Evolutionary conservation across 805 yeast species (phyloP), one percentile per base, ranked within the genome.

Genomic region (Lipomyces starkeyi): DNA sequence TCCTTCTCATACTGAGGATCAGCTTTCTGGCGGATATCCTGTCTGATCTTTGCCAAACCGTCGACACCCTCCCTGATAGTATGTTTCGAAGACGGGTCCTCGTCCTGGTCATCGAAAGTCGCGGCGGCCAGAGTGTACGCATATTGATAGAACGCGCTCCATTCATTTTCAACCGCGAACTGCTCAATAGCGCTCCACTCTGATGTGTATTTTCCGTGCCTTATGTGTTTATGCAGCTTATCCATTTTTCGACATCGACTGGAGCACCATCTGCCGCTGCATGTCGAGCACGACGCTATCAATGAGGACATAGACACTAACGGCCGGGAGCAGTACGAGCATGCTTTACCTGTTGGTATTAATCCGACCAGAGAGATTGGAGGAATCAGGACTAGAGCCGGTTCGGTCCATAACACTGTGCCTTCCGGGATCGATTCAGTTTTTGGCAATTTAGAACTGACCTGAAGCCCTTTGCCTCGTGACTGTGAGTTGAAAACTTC

Each of bases 221-320:
- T 87, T 64, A 88, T 80, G 2, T 82, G 76, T 0, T 79, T 78
- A 76, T 91, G 97, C 8, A 84, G 76, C 17, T 77, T 74, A 73
- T 88, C 88, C 25, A 71, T 70, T 66, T 82, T 83, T 73, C 87
- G 87, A 80, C 97, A 91, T 9, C 76, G 77, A 59, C 78, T 80
- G 6, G 87, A 83, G 77, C 97, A 91, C 94, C 95, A 91, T 60
- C 87, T 80, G 62, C 87, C 89, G 7, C 83, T 77, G 73, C 94
- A 90, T 17, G 83, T 82, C 61, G 83, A 80, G 78, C 97, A 91
- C 71, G 87, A 89, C 59, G 62, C 62, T n/a, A 59, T 88, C 79
- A n/a, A 89, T 55, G 66, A 77, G 60, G 77, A 62, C 25, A 76
- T 70, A 11, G 77, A 73, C 52, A 77, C 79, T 52, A 88, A 78